Percentiles rank a stretch among this genome's conserved stretches.
Evolutionary conservation across 2,329 filamentous ascomycete genomes (phyloP).

Genomic region (Alternaria brassicicola): DNA sequence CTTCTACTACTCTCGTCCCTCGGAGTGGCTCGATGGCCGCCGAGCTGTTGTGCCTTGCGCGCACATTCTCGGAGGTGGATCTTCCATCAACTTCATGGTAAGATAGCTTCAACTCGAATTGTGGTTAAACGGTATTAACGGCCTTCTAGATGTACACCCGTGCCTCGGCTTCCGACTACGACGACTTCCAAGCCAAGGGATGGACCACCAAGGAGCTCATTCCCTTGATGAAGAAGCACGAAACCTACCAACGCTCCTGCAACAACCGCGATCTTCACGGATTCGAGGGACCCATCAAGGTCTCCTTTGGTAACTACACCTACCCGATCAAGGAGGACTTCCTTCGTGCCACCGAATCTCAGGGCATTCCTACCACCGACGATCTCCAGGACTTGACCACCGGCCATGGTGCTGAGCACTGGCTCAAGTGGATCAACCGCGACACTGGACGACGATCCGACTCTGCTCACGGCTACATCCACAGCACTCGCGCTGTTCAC

Average conservation of each 20-base stretch:
- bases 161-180: slow-evolving; percentile 74
- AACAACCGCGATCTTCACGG: slow-evolving; percentile 71
- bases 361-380: slow-evolving; percentile 76
- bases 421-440: slow-evolving; percentile 84
- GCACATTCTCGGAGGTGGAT: slow-evolving; percentile 73
- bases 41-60: slow-evolving; percentile 77
- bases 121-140: not conserved
- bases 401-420: slow-evolving; percentile 75
- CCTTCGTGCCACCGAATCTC: slow-evolving; percentile 72
- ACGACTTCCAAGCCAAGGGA: slow-evolving; percentile 80
- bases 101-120: not conserved
- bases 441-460: slow-evolving; percentile 74
- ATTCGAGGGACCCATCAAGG: slow-evolving; percentile 80
- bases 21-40: slow-evolving; percentile 72
- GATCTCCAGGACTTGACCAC: slow-evolving; percentile 76
- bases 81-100: slow-evolving; percentile 80
- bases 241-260: slow-evolving; percentile 70
- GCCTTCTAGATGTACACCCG: slow-evolving; percentile 72
- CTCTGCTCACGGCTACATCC: slow-evolving; percentile 78
- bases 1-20: slow-evolving; percentile 79
- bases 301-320: slow-evolving; percentile 78
- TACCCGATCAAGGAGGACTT: slow-evolving; percentile 86
- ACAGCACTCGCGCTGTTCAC: slow-evolving; percentile 73
- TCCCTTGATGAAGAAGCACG: slow-evolving; percentile 79
- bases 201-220: slow-evolving; percentile 78